Evolutionary conservation across 805 yeast species (phyloP).

Genomic region (Ascoidea tarda): DNA sequence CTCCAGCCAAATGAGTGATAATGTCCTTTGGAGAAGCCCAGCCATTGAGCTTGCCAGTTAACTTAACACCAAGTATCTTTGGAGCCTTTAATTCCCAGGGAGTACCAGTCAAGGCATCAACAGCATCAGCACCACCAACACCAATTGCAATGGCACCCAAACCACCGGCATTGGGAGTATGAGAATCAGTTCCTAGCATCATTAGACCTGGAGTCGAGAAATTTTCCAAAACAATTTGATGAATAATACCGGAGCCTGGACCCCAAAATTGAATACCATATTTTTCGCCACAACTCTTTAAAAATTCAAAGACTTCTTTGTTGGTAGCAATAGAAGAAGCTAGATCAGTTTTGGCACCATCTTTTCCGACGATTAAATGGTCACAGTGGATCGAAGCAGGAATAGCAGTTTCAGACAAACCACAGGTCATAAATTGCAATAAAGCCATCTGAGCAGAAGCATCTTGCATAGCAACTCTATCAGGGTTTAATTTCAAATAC

Average conservation of each 20-base stretch:
- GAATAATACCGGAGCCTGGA: slow-evolving; percentile 98
- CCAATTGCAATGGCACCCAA: slow-evolving; percentile 97
- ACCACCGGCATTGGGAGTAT: slow-evolving; percentile 99
- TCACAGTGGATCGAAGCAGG: slow-evolving; percentile 98
- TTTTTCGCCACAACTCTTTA: slow-evolving; percentile 83
- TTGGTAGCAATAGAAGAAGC: slow-evolving; percentile 69
- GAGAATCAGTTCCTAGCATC: slow-evolving; percentile 98
- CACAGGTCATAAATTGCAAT: slow-evolving; percentile 95
- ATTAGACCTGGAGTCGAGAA: slow-evolving; percentile 93
- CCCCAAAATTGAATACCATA: slow-evolving; percentile 99
- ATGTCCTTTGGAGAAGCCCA: slow-evolving; percentile 98
- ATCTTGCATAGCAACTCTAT: slow-evolving; percentile 98
- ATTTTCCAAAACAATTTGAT: slow-evolving; percentile 94
- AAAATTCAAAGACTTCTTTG: slow-evolving; percentile 91
- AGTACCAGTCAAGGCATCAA: slow-evolving; percentile 90
- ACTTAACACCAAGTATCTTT: slow-evolving; percentile 82
- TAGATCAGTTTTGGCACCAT: slow-evolving; percentile 80
- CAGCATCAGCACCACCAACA: slow-evolving; percentile 99
- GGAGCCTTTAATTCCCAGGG: slow-evolving; percentile 99
- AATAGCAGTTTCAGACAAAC: slow-evolving; percentile 73
- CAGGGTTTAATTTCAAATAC: slow-evolving; percentile 88
- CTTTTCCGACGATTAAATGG: slow-evolving; percentile 93
- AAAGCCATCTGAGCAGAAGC: slow-evolving; percentile 99
- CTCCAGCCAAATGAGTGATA: slow-evolving; percentile 83
- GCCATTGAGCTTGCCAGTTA: slow-evolving; percentile 78